phyloP scores from a whole-genome alignment of 176 grass and related monocot species.

The Eragrostis curvula region DNA sequence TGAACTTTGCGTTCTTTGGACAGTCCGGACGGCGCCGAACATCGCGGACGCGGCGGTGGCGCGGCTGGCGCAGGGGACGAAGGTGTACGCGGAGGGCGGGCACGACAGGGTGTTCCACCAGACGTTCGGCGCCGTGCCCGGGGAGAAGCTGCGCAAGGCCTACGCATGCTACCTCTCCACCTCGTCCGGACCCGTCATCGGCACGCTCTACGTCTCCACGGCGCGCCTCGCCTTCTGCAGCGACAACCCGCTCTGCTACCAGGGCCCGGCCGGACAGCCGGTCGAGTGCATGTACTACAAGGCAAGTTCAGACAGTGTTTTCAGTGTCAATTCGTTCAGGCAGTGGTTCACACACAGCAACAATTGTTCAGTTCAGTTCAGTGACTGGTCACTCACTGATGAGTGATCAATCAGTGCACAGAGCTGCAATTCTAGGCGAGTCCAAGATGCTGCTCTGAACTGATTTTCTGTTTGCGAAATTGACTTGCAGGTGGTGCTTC shows the following conservation, averaged over 20 bases:
- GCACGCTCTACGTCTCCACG: slow-evolving; percentile 88
- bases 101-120: slow-evolving; percentile 80
- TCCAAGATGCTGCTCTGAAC: background rate
- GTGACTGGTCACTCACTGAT: background rate
- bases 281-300: slow-evolving; percentile 72
- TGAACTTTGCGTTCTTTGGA: no score
- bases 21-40: slow-evolving; percentile 80
- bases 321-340: background rate
- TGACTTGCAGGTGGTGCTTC: slow-evolving; percentile 66
- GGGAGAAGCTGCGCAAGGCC: slow-evolving; percentile 79
- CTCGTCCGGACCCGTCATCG: slow-evolving; percentile 81
- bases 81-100: slow-evolving; percentile 91
- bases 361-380: background rate
- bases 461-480: background rate
- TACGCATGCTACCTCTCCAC: slow-evolving; percentile 96
- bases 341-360: background rate
- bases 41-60: slow-evolving; percentile 77
- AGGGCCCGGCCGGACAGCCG: slow-evolving; percentile 36
- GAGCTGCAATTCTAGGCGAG: background rate
- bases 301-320: slow-evolving; percentile 28
- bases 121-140: slow-evolving; percentile 66
- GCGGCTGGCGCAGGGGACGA: slow-evolving; percentile 82
- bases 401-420: background rate
- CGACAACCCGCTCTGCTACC: slow-evolving; percentile 67
- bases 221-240: slow-evolving; percentile 83